These are phyloP conservation scores for Dalbergia oliveri DNA, from an alignment of 306 rosid species.

Conservation along the genomic window DNA sequence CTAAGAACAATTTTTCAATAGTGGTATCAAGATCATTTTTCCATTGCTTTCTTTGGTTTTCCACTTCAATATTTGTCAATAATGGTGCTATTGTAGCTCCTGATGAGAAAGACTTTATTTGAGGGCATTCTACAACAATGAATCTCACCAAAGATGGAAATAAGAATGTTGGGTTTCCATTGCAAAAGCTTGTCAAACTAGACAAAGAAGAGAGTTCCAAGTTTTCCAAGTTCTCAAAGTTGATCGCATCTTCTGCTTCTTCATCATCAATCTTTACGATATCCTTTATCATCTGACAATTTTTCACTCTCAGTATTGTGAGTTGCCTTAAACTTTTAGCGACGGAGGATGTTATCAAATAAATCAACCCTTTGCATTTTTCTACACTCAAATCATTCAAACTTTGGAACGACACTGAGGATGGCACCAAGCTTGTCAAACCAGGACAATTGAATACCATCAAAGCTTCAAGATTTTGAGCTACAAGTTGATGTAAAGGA, in stretches of 20 bases:
- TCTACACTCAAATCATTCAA: neutral
- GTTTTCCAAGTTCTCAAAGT: constrained; percentile 3
- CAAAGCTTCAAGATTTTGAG: neutral
- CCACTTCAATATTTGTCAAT: neutral
- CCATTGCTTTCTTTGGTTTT: neutral
- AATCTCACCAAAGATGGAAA: neutral
- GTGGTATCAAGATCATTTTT: constrained; percentile 6
- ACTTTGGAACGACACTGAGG: neutral
- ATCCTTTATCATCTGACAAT: constrained; percentile 31
- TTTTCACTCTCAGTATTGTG: neutral
- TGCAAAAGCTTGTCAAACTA: constrained; percentile 26
- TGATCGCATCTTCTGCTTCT: neutral
- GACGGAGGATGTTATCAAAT: neutral
- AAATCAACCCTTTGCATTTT: neutral
- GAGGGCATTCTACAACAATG: neutral
- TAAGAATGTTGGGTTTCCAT: neutral
- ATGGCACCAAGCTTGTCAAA: neutral
- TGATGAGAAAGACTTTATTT: neutral
- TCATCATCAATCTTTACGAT: constrained; percentile 11
- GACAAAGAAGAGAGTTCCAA: neutral
- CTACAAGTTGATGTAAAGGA: neutral
- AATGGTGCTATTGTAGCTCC: neutral
- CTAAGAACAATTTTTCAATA: neutral
- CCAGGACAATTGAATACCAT: neutral
- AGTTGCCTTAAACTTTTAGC: constrained; percentile 29